Conservation (phyloP, 176 grass and related monocot genomes). For the Lolium rigidum region DNA sequence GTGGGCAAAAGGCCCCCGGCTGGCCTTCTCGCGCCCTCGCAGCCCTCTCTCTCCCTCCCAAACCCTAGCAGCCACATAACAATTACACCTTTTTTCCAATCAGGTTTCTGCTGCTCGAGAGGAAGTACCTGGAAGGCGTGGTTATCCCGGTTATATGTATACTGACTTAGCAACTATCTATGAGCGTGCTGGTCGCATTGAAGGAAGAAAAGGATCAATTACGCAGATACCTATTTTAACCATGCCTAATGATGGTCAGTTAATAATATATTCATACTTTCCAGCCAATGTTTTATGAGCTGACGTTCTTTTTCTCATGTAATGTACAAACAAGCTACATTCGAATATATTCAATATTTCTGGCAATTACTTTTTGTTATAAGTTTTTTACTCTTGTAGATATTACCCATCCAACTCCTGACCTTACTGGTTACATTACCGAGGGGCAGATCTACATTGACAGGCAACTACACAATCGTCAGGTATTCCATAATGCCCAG, state of each 20-base stretch:
- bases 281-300: slow-evolving; percentile 19
- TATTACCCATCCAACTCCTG: slow-evolving; percentile 89
- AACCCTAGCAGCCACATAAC: no score
- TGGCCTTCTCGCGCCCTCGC: no score
- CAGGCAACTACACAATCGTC: slow-evolving; percentile 74
- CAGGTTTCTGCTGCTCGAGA: slow-evolving; percentile 86
- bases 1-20: no score
- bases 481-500: slow-evolving; percentile 35
- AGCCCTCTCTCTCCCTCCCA: no score
- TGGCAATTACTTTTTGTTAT: not conserved
- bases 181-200: slow-evolving; percentile 84
- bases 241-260: slow-evolving; percentile 90
- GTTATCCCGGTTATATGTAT: slow-evolving; percentile 90
- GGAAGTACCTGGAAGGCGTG: slow-evolving; percentile 84
- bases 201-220: slow-evolving; percentile 83
- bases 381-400: slow-evolving; percentile 45
- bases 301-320: not conserved
- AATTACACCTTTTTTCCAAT: not conserved
- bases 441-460: slow-evolving; percentile 91
- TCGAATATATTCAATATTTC: not conserved
- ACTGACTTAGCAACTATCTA: slow-evolving; percentile 87
- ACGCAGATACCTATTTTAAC: slow-evolving; percentile 89
- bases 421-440: slow-evolving; percentile 84
- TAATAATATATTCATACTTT: slow-evolving; percentile 12
- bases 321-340: not conserved